Conservation (phyloP, 495 filamentous ascomycete species). For the Astrocystis sublimbata region DNA sequence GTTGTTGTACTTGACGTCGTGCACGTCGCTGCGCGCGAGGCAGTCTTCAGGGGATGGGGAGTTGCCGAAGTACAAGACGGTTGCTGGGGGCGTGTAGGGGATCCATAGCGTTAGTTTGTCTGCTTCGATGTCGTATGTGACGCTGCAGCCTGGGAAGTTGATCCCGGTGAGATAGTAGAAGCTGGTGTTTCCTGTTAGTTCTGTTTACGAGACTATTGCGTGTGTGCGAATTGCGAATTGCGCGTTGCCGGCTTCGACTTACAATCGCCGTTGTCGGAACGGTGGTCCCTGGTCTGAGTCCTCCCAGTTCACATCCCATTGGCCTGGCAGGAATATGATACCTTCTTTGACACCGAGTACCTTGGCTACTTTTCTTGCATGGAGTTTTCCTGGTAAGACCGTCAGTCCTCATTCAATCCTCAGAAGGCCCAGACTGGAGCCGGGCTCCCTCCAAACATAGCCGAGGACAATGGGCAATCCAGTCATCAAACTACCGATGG, state of each 20-base stretch:
- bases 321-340: conserved; percentile 61
- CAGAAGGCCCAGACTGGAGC: background rate
- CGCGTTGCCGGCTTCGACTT: conserved; percentile 18
- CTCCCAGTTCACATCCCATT: conserved; percentile 50
- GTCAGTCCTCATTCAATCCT: conserved; percentile 13
- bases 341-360: conserved; percentile 63
- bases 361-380: conserved; percentile 71
- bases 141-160: conserved; percentile 60
- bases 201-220: background rate
- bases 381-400: conserved; percentile 65
- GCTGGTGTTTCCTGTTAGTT: conserved; percentile 32
- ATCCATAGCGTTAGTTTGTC: conserved; percentile 63
- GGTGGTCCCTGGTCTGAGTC: conserved; percentile 60
- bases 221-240: background rate
- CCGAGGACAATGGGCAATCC: background rate
- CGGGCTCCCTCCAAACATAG: background rate
- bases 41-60: conserved; percentile 54
- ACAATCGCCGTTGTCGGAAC: conserved; percentile 68
- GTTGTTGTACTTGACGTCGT: conserved; percentile 46
- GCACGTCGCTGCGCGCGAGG: conserved; percentile 53
- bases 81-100: conserved; percentile 54
- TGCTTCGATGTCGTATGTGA: conserved; percentile 62
- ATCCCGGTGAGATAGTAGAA: conserved; percentile 70
- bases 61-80: conserved; percentile 62
- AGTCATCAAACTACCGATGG: background rate